A percentile compares a stretch with the other conserved stretches of the same genome.
These are phyloP conservation scores for Cymbopogon flexuosus DNA, from an alignment of 202 grass and related monocot genomes.

Conservation along the genomic window DNA sequence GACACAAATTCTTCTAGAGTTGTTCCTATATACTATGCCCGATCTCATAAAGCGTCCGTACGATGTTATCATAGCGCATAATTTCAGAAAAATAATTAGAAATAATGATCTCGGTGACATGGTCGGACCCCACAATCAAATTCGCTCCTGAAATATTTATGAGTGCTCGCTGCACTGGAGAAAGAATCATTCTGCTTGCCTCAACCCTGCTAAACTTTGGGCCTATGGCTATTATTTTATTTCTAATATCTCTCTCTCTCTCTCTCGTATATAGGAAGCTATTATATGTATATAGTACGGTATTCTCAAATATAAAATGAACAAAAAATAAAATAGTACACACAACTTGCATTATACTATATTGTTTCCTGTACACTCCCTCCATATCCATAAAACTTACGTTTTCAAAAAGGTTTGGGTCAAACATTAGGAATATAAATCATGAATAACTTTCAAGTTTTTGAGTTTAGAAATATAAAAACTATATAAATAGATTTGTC, in stretches of 20 bases:
- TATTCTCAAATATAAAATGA: not conserved
- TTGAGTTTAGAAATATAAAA: too few relatives aligned
- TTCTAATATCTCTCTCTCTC: not conserved
- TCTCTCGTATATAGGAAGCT: not conserved
- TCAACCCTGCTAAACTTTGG: constrained; percentile 23
- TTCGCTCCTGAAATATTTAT: constrained; percentile 14
- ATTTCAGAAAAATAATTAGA: constrained; percentile 28
- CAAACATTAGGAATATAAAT: too few relatives aligned
- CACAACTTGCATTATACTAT: not conserved
- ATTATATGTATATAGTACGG: not conserved
- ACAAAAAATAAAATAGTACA: constrained; percentile 2
- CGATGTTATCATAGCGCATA: constrained; percentile 43
- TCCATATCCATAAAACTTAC: too few relatives aligned
- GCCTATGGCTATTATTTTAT: not conserved
- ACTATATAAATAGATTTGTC: too few relatives aligned
- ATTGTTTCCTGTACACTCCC: not conserved
- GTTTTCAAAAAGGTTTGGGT: too few relatives aligned
- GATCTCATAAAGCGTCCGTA: constrained; percentile 29
- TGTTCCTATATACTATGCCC: not conserved
- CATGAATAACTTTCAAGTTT: too few relatives aligned
- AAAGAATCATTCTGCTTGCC: constrained; percentile 36
- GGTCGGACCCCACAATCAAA: constrained; percentile 35
- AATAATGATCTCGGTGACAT: constrained; percentile 25
- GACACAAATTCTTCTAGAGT: not conserved
- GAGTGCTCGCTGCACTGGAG: constrained; percentile 50